Conservation (phyloP, 2,329 filamentous ascomycete genomes). For the Fusarium irregulare region DNA sequence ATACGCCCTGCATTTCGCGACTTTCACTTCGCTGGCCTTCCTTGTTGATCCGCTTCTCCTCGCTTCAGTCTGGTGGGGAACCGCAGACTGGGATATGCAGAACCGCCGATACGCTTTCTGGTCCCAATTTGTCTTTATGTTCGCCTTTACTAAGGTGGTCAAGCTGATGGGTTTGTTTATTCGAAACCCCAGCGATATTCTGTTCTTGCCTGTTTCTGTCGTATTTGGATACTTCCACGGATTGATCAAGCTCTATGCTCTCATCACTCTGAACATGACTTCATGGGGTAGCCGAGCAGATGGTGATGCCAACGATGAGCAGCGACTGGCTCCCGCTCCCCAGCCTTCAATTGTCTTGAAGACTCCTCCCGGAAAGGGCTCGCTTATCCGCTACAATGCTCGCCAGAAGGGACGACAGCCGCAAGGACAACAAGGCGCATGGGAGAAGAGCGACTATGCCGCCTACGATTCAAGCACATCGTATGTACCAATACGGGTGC, state of each 20-base stretch:
- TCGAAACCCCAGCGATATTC: slow-evolving; percentile 82
- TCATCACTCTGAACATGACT: slow-evolving; percentile 85
- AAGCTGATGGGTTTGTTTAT: slow-evolving; percentile 90
- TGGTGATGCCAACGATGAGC: slow-evolving; percentile 84
- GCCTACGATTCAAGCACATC: slow-evolving; percentile 54
- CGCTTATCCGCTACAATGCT: slow-evolving; percentile 60
- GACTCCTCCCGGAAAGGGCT: slow-evolving; percentile 56
- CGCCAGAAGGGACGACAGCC: slow-evolving; percentile 54
- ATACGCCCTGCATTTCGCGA: slow-evolving; percentile 92
- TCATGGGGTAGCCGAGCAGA: slow-evolving; percentile 96
- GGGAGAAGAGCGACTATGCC: slow-evolving; percentile 50
- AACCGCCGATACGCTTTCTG: slow-evolving; percentile 67
- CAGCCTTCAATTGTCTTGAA: slow-evolving; percentile 56
- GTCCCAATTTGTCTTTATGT: slow-evolving; percentile 78
- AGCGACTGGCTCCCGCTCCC: slow-evolving; percentile 69
- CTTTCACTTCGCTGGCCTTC: slow-evolving; percentile 88
- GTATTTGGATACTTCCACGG: slow-evolving; percentile 94
- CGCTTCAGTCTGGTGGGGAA: slow-evolving; percentile 75
- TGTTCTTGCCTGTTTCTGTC: slow-evolving; percentile 86
- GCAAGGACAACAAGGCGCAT: slow-evolving; percentile 40
- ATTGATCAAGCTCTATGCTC: slow-evolving; percentile 89
- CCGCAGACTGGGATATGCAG: slow-evolving; percentile 66
- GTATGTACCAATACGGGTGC: slow-evolving; percentile 48
- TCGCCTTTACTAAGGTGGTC: slow-evolving; percentile 86
- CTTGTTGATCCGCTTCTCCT: slow-evolving; percentile 80